Conservation (phyloP, 257 asterid species). For the Asclepias syriaca region DNA sequence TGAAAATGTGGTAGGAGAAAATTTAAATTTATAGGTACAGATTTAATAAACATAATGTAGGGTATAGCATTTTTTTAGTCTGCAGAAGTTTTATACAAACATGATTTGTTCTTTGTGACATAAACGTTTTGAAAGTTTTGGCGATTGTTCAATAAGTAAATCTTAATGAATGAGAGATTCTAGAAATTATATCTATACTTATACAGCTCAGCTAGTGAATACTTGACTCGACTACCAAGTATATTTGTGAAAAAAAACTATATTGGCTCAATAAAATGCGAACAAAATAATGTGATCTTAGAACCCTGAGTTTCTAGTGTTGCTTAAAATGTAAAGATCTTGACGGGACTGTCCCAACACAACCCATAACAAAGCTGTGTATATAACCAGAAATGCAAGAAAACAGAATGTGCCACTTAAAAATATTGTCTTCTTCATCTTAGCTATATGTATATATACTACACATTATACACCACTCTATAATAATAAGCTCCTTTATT, state of each 20-base stretch:
- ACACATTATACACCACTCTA: conserved; percentile 1
- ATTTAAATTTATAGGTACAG: neutral
- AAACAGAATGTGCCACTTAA: neutral
- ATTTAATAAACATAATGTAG: neutral
- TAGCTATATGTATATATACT: too few species aligned
- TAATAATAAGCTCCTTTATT: conserved; percentile 17
- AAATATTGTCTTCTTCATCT: neutral
- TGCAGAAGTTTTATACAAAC: neutral
- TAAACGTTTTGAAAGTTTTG: neutral
- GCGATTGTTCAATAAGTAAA: neutral
- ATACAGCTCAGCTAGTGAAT: too few species aligned
- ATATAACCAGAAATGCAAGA: neutral
- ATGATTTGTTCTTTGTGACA: neutral
- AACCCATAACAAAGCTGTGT: too few species aligned
- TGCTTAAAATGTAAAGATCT: too few species aligned
- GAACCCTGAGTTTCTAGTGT: too few species aligned
- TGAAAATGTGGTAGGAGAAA: conserved; percentile 53
- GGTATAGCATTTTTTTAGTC: neutral
- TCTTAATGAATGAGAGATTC: too few species aligned
- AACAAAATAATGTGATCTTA: too few species aligned
- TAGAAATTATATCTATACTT: too few species aligned
- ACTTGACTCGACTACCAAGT: too few species aligned
- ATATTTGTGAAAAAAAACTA: too few species aligned
- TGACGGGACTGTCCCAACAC: too few species aligned
- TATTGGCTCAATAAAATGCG: too few species aligned